Conservation (phyloP, 1,284 basidiomycete genomes). For the Malassezia brasiliensis region DNA sequence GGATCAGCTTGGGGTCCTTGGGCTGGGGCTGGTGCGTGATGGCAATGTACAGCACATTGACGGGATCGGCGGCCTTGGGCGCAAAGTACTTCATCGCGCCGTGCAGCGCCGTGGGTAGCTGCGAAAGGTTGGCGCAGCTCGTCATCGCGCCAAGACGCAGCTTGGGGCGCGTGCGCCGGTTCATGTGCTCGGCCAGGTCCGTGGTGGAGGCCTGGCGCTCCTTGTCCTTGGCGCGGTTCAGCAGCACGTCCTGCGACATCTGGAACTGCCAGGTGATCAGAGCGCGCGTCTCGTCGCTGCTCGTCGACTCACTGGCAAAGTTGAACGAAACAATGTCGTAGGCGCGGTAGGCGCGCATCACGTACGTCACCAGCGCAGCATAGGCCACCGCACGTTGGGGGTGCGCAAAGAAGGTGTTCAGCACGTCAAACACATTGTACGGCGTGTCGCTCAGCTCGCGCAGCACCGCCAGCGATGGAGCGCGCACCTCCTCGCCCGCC, state of each 20-base stretch:
- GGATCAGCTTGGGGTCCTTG: not conserved
- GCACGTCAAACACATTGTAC: constrained; percentile 93
- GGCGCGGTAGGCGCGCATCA: constrained; percentile 87
- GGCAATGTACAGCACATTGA: constrained; percentile 67
- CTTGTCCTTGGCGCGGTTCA: constrained; percentile 55
- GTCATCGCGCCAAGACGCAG: constrained; percentile 46
- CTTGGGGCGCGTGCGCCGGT: constrained; percentile 27
- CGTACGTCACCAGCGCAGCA: constrained; percentile 90
- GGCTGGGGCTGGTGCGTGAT: constrained; percentile 50
- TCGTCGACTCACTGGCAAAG: constrained; percentile 65
- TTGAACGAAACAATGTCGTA: constrained; percentile 86
- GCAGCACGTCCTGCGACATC: constrained; percentile 45
- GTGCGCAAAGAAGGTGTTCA: constrained; percentile 80
- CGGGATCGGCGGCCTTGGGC: constrained; percentile 20
- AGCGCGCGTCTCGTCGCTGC: constrained; percentile 50
- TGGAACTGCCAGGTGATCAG: constrained; percentile 46
- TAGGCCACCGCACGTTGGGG: constrained; percentile 65
- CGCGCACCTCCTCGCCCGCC: constrained; percentile 60
- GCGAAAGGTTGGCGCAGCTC: constrained; percentile 30
- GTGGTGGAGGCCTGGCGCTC: constrained; percentile 43
- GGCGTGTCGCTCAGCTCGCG: constrained; percentile 90
- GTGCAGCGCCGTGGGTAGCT: constrained; percentile 35
- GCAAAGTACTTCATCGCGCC: constrained; percentile 37
- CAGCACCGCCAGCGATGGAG: constrained; percentile 72
- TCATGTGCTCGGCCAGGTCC: constrained; percentile 36